Evolutionary conservation across 768 basidiomycete genomes (phyloP), one percentile per base, ranked within the genome.

Genomic region (Russula vinacea): DNA sequence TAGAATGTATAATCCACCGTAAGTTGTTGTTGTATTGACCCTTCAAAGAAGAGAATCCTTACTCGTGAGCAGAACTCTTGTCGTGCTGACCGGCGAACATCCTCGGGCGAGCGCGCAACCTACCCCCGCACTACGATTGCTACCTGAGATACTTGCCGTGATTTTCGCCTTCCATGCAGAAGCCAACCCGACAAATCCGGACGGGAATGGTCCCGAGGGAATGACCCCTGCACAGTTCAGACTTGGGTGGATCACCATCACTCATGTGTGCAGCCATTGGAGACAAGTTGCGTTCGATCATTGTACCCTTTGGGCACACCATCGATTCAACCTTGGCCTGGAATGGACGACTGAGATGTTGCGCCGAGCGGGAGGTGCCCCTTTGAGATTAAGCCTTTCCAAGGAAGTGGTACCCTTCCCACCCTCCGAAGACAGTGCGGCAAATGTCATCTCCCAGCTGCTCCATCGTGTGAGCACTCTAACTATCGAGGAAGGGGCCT

Each of bases 251-350:
- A 60, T 65, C 53, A 60, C 59, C 26, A 24, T 57, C 19, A 56
- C 64, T 24, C 64, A 65, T 40, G 64, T 65, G 47, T 65, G 64
- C 59, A 42, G 59, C 47, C 32, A 44, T 24, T 65, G 64, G 64
- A 60, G 64, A 52, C 64, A 44, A 29, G 59, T 65, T 4, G 64
- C 64, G 22, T 40, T 65, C 32, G 49, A 51, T 13, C 24, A 56
- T 47, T 50, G 49, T 19, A 39, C 32, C 40, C 59, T 65, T 51
- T 60, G 64, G 64, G 45, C 55, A 6, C 40, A 56, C 22, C 64
- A 51, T 32, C 59, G 54, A 19, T 65, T 65, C 40, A 47, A 65
- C 33, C 64, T 65, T 44, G 47, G 64, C n/a, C 32, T 39, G 14
- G 54, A 60, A 16, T 65, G 64, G 64, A 52, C 59, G 16, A 7